Percentiles rank a stretch among this genome's conserved stretches.
These are phyloP conservation scores for Edaphochlamys debaryana DNA, from an alignment of 139 green algal species.

Conservation along the genomic window DNA sequence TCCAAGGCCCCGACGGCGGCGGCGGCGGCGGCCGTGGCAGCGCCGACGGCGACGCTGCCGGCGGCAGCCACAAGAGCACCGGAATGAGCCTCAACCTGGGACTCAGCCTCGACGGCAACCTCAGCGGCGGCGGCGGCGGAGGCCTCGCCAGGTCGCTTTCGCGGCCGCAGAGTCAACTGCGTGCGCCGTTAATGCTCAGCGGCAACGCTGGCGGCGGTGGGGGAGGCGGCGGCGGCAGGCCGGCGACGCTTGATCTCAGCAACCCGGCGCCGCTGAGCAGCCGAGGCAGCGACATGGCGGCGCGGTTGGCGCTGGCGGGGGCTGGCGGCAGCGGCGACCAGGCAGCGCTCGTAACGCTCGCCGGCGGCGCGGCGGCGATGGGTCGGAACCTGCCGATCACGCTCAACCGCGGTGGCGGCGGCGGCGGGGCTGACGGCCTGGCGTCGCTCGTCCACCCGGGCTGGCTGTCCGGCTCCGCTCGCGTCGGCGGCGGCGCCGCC, in stretches of 20 bases:
- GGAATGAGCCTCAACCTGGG: too few relatives aligned
- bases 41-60: background rate
- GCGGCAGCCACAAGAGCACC: too few relatives aligned
- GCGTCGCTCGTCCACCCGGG: background rate
- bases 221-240: background rate
- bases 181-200: too few relatives aligned
- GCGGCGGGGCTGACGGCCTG: background rate
- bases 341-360: slow-evolving; percentile 8
- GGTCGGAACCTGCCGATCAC: background rate
- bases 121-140: too few relatives aligned
- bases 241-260: background rate
- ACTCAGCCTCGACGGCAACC: too few relatives aligned
- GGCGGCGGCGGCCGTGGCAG: background rate
- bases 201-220: too few relatives aligned
- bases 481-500: background rate
- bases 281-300: background rate
- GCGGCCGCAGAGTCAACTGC: too few relatives aligned
- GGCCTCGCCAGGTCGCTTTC: too few relatives aligned
- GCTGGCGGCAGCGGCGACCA: background rate
- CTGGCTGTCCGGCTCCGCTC: background rate
- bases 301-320: background rate
- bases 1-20: slow-evolving; percentile 12
- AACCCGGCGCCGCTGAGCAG: background rate
- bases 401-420: background rate
- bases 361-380: background rate